Base-by-base conservation (phyloP, 371 early-diverging fungal species). In the Mortierella sp. region DNA sequence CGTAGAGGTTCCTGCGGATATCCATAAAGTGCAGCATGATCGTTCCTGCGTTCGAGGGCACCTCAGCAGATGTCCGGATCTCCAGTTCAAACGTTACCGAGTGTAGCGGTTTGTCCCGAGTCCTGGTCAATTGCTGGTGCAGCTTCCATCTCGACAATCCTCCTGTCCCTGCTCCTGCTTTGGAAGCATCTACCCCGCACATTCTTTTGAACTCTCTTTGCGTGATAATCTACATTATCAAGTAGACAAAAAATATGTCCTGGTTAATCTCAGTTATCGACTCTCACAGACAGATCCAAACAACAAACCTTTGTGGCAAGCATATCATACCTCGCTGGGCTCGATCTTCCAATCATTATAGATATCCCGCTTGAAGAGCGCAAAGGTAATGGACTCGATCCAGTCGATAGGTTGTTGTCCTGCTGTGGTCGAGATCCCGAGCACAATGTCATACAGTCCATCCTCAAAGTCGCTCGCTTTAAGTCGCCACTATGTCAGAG, bases 321-420 rank as follows among this genome's bases (percentile, higher is more conserved):
- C 27, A 32, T 27, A 2, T 5, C 10, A 7, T 65, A 38, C 65
- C 21, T 65, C 65, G 32, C 65, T 65, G 7, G 65, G 65, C 38
- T 65, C 65, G 65, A 65, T 65, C 65, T 65, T 65, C 65, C 65
- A 65, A 8, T 65, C 65, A 41, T 38, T 65, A 7, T 65, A 65
- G 8, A 65, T 65, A 65, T 65, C 65, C 35, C 65, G 65, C 24
- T 65, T 65, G 38, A 65, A 38, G 18, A 65, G 16, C 3, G 65
- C 65, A 65, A 65, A 65, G 21, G 65, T 65, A 38, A 65, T 65
- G 32, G 65, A 65, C 65, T 65, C 65, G 38, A 65, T 65, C 65
- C 65, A 65, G 65, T 35, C 38, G 1, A 21, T 21, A 32, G 65
- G 65, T 16, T 65, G 65, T 8, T 65, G 65, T 24, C 65, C 65